Conservation (phyloP, 805 yeast genomes). For the Saitoella complicata region DNA sequence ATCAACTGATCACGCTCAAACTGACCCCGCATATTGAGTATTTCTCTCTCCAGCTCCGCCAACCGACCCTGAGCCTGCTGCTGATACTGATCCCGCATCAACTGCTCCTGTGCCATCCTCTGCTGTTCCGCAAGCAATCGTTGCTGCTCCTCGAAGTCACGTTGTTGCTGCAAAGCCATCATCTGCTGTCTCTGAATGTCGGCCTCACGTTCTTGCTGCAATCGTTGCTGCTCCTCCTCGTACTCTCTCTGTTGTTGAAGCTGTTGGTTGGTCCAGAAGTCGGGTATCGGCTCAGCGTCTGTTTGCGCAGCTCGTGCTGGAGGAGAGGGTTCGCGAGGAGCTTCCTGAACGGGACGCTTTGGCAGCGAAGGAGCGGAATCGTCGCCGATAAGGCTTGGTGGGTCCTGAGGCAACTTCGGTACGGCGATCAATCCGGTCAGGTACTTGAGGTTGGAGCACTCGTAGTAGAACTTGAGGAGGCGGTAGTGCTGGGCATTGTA, state of each 20-base stretch:
- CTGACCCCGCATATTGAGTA: slow-evolving; percentile 58
- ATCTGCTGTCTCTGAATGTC: slow-evolving; percentile 54
- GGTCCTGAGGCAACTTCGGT: slow-evolving; percentile 44
- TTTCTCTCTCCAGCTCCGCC: slow-evolving; percentile 67
- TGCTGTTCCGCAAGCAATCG: slow-evolving; percentile 51
- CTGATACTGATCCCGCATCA: slow-evolving; percentile 48
- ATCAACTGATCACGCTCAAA: slow-evolving; percentile 73
- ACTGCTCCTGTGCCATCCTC: slow-evolving; percentile 53
- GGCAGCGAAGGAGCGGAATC: slow-evolving; percentile 25
- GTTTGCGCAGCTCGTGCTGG: slow-evolving; percentile 16
- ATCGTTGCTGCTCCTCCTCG: slow-evolving; percentile 19
- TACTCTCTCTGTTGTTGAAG: slow-evolving; percentile 22
- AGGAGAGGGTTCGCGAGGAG: slow-evolving; percentile 8
- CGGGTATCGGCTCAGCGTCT: slow-evolving; percentile 24
- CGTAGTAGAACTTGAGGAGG: slow-evolving; percentile 72
- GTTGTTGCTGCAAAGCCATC: slow-evolving; percentile 52
- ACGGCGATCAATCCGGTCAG: slow-evolving; percentile 66
- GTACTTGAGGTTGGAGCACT: slow-evolving; percentile 70
- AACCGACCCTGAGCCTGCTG: slow-evolving; percentile 63
- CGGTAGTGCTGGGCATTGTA: slow-evolving; percentile 55
- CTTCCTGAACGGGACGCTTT: slow-evolving; percentile 21
- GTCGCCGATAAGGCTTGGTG: slow-evolving; percentile 42
- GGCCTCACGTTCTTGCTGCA: slow-evolving; percentile 36
- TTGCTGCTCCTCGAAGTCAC: slow-evolving; percentile 59
- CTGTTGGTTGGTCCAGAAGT: slow-evolving; percentile 30